A percentile compares a stretch with the other conserved stretches of the same genome.
These are phyloP conservation scores for Cystoderma amianthinum DNA, from an alignment of 768 basidiomycete species.

Conservation along the genomic window DNA sequence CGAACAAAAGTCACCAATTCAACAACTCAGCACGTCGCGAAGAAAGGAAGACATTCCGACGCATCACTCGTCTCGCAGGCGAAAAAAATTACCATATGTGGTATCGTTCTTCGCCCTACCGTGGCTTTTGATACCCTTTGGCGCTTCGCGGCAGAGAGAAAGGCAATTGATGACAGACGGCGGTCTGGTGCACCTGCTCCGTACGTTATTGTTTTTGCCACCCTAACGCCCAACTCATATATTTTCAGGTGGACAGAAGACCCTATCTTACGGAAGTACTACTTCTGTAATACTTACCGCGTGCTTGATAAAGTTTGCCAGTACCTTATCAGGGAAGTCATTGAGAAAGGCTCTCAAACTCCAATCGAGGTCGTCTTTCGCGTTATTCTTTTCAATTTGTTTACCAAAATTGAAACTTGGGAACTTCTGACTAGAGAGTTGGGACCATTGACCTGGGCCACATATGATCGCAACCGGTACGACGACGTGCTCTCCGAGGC, in stretches of 20 bases:
- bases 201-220: conserved; percentile 28
- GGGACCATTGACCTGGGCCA: conserved; percentile 54
- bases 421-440: conserved; percentile 45
- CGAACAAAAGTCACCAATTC: no score
- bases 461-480: conserved; percentile 48
- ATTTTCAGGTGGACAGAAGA: conserved; percentile 62
- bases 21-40: neutral
- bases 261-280: conserved; percentile 41
- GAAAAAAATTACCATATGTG: conserved; percentile 25
- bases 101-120: conserved; percentile 34
- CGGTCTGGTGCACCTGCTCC: conserved; percentile 40
- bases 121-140: conserved; percentile 58
- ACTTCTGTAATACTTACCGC: conserved; percentile 73
- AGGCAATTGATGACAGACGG: conserved; percentile 49
- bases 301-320: conserved; percentile 67
- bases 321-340: conserved; percentile 61
- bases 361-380: conserved; percentile 65
- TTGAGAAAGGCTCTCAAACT: conserved; percentile 57
- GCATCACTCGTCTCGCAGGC: neutral
- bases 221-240: conserved; percentile 2
- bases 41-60: neutral
- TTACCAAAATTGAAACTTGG: conserved; percentile 71
- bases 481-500: conserved; percentile 39
- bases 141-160: conserved; percentile 49
- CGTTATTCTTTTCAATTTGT: conserved; percentile 62